These are phyloP conservation scores for Hermanozyma aechmeae DNA, from an alignment of 805 yeast genomes.

Conservation along the genomic window DNA sequence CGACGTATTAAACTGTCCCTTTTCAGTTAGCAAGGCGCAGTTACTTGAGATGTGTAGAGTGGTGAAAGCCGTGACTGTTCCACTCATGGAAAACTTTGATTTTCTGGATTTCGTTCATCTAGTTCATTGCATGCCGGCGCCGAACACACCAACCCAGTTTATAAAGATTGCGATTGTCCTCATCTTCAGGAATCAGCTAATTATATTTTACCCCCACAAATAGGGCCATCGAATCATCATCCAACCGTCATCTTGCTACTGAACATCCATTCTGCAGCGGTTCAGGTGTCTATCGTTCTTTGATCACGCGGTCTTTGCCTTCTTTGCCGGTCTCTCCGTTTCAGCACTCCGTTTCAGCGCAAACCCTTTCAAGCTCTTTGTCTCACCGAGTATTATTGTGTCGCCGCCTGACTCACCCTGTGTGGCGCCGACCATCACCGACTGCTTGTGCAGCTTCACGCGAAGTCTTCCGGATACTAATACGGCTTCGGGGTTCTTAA, in stretches of 20 bases:
- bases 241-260: neutral
- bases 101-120: conserved; percentile 25
- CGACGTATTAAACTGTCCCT: neutral
- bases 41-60: neutral
- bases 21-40: neutral
- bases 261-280: neutral
- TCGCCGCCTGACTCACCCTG: conserved; percentile 4
- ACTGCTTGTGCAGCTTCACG: conserved; percentile 68
- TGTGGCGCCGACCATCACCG: conserved; percentile 44
- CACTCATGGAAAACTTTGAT: conserved; percentile 13
- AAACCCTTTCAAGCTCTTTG: conserved; percentile 14
- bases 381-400: conserved; percentile 3
- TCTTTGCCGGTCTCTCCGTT: neutral
- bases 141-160: no score
- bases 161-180: conserved; percentile 3
- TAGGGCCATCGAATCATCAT: neutral
- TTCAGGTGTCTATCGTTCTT: no score
- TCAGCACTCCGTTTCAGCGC: conserved; percentile 15
- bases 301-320: neutral
- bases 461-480: conserved; percentile 70
- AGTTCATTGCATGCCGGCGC: no score
- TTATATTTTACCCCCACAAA: neutral
- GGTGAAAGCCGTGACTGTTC: neutral
- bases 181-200: conserved; percentile 1
- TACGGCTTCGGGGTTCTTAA: conserved; percentile 52